These are phyloP conservation scores for Pilatotrama ljubarskyi DNA, from an alignment of 768 basidiomycete genomes.

Conservation along the genomic window DNA sequence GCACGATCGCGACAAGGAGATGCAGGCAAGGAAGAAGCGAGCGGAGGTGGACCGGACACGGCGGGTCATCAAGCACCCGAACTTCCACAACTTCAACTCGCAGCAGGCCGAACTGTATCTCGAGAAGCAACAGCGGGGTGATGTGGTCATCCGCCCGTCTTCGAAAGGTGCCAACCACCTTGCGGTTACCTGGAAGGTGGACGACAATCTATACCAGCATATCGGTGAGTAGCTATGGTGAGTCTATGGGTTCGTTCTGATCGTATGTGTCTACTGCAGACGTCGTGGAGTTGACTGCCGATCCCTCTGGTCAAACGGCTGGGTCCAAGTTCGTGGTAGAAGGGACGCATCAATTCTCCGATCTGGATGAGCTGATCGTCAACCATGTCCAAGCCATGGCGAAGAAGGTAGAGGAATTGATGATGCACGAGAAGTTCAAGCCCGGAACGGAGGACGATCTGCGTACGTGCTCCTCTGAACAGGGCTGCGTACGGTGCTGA, in stretches of 20 bases:
- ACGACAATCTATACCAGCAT: slow-evolving; percentile 93
- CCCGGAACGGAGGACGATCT: slow-evolving; percentile 85
- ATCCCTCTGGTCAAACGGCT: slow-evolving; percentile 65
- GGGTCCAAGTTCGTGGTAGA: slow-evolving; percentile 73
- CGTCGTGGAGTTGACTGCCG: slow-evolving; percentile 78
- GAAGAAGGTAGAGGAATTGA: slow-evolving; percentile 89
- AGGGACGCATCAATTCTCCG: slow-evolving; percentile 78
- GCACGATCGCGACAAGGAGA: slow-evolving; percentile 66
- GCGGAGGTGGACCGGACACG: slow-evolving; percentile 78
- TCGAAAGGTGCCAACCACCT: slow-evolving; percentile 93
- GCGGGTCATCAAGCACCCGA: slow-evolving; percentile 94
- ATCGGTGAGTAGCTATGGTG: slow-evolving; percentile 62
- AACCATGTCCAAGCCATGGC: slow-evolving; percentile 95
- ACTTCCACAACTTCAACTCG: slow-evolving; percentile 95
- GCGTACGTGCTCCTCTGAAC: slow-evolving; percentile 55
- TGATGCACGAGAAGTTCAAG: slow-evolving; percentile 95
- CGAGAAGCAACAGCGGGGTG: slow-evolving; percentile 89
- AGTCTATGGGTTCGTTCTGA: neutral
- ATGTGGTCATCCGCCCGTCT: slow-evolving; percentile 94
- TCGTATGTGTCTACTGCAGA: slow-evolving; percentile 45
- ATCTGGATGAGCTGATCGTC: slow-evolving; percentile 95
- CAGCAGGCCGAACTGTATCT: slow-evolving; percentile 87
- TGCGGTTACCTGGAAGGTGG: slow-evolving; percentile 99
- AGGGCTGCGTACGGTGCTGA: neutral
- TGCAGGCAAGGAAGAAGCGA: slow-evolving; percentile 80